Conservation (phyloP, 73 alveolate genomes). For the Blepharisma stoltei region DNA sequence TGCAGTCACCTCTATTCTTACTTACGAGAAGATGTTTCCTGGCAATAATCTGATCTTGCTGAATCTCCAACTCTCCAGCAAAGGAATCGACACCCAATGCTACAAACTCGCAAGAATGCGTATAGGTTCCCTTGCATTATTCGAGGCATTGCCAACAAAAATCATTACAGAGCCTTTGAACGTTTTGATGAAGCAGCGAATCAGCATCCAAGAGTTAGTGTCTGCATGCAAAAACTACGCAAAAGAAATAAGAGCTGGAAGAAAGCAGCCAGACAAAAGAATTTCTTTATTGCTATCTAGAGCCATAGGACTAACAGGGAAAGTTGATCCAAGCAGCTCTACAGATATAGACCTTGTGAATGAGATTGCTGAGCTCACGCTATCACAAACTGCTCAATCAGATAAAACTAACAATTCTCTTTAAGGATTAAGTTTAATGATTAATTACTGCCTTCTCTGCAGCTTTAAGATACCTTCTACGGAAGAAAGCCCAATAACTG, state of each 20-base stretch:
- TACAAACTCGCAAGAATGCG: neutral
- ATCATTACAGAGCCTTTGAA: constrained; percentile 2
- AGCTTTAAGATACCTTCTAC: constrained; percentile 26
- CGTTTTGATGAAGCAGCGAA: constrained; percentile 7
- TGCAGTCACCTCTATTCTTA: neutral
- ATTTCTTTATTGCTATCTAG: too few species aligned
- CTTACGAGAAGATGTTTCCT: neutral
- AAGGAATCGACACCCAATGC: constrained; percentile 16
- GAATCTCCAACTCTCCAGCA: neutral
- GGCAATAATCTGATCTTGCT: neutral
- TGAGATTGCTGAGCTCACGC: too few species aligned
- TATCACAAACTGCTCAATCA: too few species aligned
- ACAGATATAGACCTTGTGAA: too few species aligned
- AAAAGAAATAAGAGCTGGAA: too few species aligned
- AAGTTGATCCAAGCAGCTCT: too few species aligned
- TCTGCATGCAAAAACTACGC: too few species aligned
- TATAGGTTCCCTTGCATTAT: neutral
- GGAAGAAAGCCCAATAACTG: constrained; percentile 14
- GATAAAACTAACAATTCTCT: too few species aligned
- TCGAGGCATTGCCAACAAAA: constrained; percentile 13
- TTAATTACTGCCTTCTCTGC: neutral
- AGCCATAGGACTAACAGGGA: too few species aligned
- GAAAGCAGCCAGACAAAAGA: too few species aligned
- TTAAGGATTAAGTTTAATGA: too few species aligned
- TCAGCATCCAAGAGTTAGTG: neutral